Percentiles rank a stretch among this genome's conserved stretches.
These are phyloP conservation scores for Blastobotrys illinoisensis DNA, from an alignment of 1,139 yeast genomes.

Conservation along the genomic window DNA sequence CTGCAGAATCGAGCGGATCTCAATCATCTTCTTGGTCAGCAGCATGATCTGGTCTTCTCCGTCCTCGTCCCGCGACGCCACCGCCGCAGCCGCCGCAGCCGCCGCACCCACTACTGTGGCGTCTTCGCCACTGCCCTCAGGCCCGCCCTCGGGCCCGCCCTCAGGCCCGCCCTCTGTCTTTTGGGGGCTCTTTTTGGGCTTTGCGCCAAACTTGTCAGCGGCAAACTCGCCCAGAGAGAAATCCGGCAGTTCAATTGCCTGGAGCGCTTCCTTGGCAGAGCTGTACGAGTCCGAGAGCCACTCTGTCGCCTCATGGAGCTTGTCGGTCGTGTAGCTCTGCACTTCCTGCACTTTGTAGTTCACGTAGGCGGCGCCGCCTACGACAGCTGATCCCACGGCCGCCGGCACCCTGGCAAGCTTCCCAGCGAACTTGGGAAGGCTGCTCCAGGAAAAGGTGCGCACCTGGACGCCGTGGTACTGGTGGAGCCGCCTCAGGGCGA, in stretches of 20 bases:
- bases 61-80: slow-evolving; percentile 27
- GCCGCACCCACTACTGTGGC: slow-evolving; percentile 29
- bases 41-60: slow-evolving; percentile 56
- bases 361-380: slow-evolving; percentile 91
- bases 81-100: slow-evolving; percentile 34
- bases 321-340: slow-evolving; percentile 61
- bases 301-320: slow-evolving; percentile 49
- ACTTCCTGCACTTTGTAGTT: slow-evolving; percentile 91
- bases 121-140: slow-evolving; percentile 26
- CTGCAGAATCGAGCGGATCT: slow-evolving; percentile 73
- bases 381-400: slow-evolving; percentile 82
- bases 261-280: slow-evolving; percentile 23
- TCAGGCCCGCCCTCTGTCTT: slow-evolving; percentile 17
- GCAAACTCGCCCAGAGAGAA: slow-evolving; percentile 21
- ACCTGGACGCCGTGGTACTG: neutral
- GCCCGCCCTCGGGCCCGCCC: slow-evolving; percentile 17
- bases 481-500: slow-evolving; percentile 5
- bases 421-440: slow-evolving; percentile 44
- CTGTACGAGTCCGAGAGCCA: slow-evolving; percentile 44
- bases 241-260: slow-evolving; percentile 24
- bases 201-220: neutral
- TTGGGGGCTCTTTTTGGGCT: slow-evolving; percentile 5
- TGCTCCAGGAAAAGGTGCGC: slow-evolving; percentile 10
- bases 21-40: slow-evolving; percentile 92
- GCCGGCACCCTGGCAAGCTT: slow-evolving; percentile 55